Percentiles rank a stretch among this genome's conserved stretches.
Conservation (phyloP, 2,329 filamentous ascomycete species). For the Calonectria hongkongensis region DNA sequence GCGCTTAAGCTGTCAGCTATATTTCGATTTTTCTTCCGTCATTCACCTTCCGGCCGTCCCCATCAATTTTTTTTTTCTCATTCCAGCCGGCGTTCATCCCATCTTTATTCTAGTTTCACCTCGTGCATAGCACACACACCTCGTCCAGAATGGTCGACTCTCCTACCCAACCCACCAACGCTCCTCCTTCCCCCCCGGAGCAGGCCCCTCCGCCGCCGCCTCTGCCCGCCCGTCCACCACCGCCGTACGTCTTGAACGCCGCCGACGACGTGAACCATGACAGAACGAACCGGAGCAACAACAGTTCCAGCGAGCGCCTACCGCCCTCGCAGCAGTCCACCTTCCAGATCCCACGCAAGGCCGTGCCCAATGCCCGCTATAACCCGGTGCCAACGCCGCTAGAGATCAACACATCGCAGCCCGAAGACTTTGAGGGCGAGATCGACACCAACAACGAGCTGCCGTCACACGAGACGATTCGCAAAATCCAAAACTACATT, state of each 20-base stretch:
- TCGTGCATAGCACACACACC: too few species aligned
- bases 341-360: slow-evolving; percentile 45
- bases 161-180: slow-evolving; percentile 10
- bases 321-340: slow-evolving; percentile 10
- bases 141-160: slow-evolving; percentile 42
- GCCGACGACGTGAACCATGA: slow-evolving; percentile 36
- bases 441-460: slow-evolving; percentile 74
- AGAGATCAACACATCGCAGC: slow-evolving; percentile 63
- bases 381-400: slow-evolving; percentile 48
- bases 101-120: slow-evolving; percentile 6
- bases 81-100: slow-evolving; percentile 6
- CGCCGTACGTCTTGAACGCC: slow-evolving; percentile 37
- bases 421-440: slow-evolving; percentile 73
- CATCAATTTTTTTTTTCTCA: not conserved
- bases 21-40: not conserved
- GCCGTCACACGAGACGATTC: slow-evolving; percentile 69
- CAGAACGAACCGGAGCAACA: slow-evolving; percentile 8
- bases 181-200: slow-evolving; percentile 25
- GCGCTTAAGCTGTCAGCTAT: slow-evolving; percentile 27
- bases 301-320: slow-evolving; percentile 17
- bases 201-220: slow-evolving; percentile 34
- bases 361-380: slow-evolving; percentile 46
- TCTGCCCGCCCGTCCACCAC: slow-evolving; percentile 35
- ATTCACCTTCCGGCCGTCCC: slow-evolving; percentile 1
- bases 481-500: slow-evolving; percentile 71